A percentile compares a stretch with the other conserved stretches of the same genome.
Evolutionary conservation across 2,329 filamentous ascomycete species (phyloP).

Genomic region (Penicillium sp.): DNA sequence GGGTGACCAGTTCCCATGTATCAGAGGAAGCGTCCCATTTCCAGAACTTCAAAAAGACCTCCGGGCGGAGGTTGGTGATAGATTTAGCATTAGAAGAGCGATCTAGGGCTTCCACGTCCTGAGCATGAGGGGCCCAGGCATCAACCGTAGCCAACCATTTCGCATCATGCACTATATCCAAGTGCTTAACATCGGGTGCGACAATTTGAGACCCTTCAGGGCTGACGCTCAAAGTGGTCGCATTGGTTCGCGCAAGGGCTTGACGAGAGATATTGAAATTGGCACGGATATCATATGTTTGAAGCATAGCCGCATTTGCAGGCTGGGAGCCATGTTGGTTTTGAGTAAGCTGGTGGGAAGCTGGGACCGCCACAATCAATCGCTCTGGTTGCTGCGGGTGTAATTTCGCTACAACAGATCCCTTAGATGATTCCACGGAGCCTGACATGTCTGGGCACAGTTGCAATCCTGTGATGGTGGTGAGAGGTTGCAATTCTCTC

Average conservation of each 20-base stretch:
- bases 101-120: slow-evolving; percentile 62
- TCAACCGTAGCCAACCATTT: slow-evolving; percentile 90
- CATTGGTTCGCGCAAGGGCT: slow-evolving; percentile 81
- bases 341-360: slow-evolving; percentile 45
- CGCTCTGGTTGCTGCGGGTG: slow-evolving; percentile 62
- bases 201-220: slow-evolving; percentile 68
- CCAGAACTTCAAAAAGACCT: slow-evolving; percentile 92
- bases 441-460: slow-evolving; percentile 46
- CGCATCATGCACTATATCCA: slow-evolving; percentile 76
- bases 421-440: slow-evolving; percentile 45
- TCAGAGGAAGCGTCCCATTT: slow-evolving; percentile 56
- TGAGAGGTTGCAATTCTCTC: slow-evolving; percentile 77
- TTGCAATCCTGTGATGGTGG: slow-evolving; percentile 82
- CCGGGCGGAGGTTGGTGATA: slow-evolving; percentile 44
- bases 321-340: slow-evolving; percentile 35
- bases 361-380: slow-evolving; percentile 65
- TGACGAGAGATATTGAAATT: slow-evolving; percentile 80
- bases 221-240: slow-evolving; percentile 74
- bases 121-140: slow-evolving; percentile 74
- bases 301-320: slow-evolving; percentile 60
- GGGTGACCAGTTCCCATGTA: slow-evolving; percentile 71
- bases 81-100: slow-evolving; percentile 32
- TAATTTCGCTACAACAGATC: slow-evolving; percentile 54
- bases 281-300: slow-evolving; percentile 80
- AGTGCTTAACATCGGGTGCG: slow-evolving; percentile 72